A percentile compares a stretch with the other conserved stretches of the same genome.
phyloP scores from a whole-genome alignment of 75 land plant species.

The Sequoia sempervirens region DNA sequence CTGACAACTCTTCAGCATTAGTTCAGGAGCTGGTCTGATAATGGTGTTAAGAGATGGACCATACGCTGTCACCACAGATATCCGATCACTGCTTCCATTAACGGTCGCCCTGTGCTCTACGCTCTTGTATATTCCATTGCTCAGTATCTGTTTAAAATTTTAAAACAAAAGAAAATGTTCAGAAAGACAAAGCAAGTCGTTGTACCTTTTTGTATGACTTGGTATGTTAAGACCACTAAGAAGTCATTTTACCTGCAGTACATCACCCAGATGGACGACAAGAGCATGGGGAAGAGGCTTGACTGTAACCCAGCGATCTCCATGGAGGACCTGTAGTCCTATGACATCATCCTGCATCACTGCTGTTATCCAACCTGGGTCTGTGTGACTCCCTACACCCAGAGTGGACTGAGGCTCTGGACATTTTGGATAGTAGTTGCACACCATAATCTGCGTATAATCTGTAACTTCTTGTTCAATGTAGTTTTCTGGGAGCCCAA shows the following conservation, averaged over 20 bases:
- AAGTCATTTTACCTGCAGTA: constrained; percentile 12
- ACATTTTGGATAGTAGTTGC: constrained; percentile 15
- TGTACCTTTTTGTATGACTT: no score
- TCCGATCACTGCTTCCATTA: constrained; percentile 15
- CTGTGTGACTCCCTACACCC: constrained; percentile 23
- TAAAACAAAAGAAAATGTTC: neutral
- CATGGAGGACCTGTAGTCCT: constrained; percentile 19
- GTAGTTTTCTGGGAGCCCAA: neutral
- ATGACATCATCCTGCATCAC: constrained; percentile 19
- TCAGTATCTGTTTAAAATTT: constrained; percentile 13
- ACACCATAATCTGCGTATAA: neutral
- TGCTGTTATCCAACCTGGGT: constrained; percentile 10
- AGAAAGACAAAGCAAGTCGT: neutral
- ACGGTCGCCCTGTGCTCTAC: constrained; percentile 26
- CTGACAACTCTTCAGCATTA: neutral
- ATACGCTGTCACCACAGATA: constrained; percentile 14
- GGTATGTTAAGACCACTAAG: no score
- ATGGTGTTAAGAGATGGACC: neutral
- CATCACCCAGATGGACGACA: constrained; percentile 23
- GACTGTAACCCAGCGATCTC: constrained; percentile 15
- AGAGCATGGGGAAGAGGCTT: constrained; percentile 10
- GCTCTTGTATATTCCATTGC: constrained; percentile 30
- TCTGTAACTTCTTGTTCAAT: neutral
- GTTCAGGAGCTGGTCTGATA: neutral
- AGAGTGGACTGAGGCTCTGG: constrained; percentile 15